Conservation (phyloP, 1,139 yeast genomes). For the Starmera stellimalicola region DNA sequence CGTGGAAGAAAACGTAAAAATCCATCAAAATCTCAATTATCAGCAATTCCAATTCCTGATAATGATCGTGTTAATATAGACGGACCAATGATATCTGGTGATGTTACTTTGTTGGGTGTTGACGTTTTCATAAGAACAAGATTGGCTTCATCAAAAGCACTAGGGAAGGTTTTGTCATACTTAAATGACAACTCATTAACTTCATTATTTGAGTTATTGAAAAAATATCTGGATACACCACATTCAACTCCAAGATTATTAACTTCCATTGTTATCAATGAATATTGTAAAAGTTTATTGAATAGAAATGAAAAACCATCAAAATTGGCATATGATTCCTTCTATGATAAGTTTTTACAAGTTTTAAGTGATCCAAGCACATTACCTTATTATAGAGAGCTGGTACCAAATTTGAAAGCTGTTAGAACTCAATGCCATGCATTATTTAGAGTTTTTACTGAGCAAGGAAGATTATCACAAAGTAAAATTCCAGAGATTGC, state of each 20-base stretch:
- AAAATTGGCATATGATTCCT: slow-evolving; percentile 19
- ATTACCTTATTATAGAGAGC: slow-evolving; percentile 63
- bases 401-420: slow-evolving; percentile 78
- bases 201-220: slow-evolving; percentile 32
- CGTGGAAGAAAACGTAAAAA: slow-evolving; percentile 24
- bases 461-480: slow-evolving; percentile 66
- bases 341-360: slow-evolving; percentile 28
- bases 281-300: slow-evolving; percentile 42
- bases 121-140: slow-evolving; percentile 71
- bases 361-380: slow-evolving; percentile 36
- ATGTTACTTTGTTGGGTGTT: slow-evolving; percentile 73
- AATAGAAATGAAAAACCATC: slow-evolving; percentile 17
- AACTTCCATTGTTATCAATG: slow-evolving; percentile 61
- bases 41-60: slow-evolving; percentile 40
- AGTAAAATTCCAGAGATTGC: slow-evolving; percentile 78
- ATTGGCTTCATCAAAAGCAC: slow-evolving; percentile 65
- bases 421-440: slow-evolving; percentile 85
- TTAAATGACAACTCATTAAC: slow-evolving; percentile 34
- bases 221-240: slow-evolving; percentile 39
- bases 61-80: slow-evolving; percentile 77
- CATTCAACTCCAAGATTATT: slow-evolving; percentile 79
- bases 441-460: slow-evolving; percentile 66
- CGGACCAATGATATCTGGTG: slow-evolving; percentile 88
- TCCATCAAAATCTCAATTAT: slow-evolving; percentile 14
- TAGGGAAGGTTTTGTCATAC: slow-evolving; percentile 60